Evolutionary conservation across 768 basidiomycete genomes (phyloP).

Genomic region (Dacryopinax primogenitus): DNA sequence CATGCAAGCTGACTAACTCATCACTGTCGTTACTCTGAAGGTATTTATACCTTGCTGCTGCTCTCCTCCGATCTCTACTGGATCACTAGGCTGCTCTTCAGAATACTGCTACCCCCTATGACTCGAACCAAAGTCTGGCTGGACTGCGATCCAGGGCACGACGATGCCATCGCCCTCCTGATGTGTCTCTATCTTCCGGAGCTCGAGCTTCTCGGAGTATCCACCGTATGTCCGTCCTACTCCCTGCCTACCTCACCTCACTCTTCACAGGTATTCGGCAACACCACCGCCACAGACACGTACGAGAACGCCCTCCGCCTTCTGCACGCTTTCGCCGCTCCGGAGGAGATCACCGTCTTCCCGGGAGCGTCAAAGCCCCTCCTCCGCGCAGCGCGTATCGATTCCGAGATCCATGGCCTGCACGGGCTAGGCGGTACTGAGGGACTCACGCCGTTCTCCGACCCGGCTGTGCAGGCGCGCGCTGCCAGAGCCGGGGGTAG

Average conservation of each 20-base stretch:
- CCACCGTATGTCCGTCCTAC: conserved; percentile 43
- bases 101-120: neutral
- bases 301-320: conserved; percentile 64
- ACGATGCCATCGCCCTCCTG: conserved; percentile 76
- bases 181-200: conserved; percentile 54
- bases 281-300: conserved; percentile 49
- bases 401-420: conserved; percentile 52
- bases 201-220: conserved; percentile 65
- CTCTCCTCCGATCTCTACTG: neutral
- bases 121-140: conserved; percentile 36
- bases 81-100: neutral
- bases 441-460: conserved; percentile 45
- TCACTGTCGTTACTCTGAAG: too few relatives aligned
- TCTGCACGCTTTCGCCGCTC: conserved; percentile 59
- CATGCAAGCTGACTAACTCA: too few relatives aligned
- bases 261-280: conserved; percentile 61
- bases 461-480: conserved; percentile 38
- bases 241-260: neutral
- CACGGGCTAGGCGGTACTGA: conserved; percentile 79
- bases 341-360: conserved; percentile 44
- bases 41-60: neutral
- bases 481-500: conserved; percentile 34
- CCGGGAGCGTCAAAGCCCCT: conserved; percentile 61
- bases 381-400: conserved; percentile 28
- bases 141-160: conserved; percentile 73